Base-by-base conservation (phyloP, 208 protist genomes). In the Balamuthia mandrillaris region DNA sequence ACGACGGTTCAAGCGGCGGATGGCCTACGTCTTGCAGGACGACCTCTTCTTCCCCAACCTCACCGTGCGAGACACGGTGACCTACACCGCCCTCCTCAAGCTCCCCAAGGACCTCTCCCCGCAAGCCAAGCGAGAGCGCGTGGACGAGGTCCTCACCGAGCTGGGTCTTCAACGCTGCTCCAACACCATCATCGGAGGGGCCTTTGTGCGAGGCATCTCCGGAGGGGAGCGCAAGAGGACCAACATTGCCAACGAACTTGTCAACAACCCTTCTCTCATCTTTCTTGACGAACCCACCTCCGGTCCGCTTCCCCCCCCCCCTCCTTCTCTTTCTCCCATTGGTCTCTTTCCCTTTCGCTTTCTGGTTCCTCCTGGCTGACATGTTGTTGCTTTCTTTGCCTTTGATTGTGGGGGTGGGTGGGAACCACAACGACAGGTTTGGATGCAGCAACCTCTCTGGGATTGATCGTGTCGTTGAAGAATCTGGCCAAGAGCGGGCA, bases 361-460 rank as follows among this genome's bases (percentile, higher is more conserved):
- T n/a, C n/a, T n/a, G n/a, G n/a, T n/a, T n/a, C n/a, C n/a, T n/a
- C n/a, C n/a, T n/a, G n/a, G n/a, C n/a, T n/a, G n/a, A n/a, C n/a
- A n/a, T n/a, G n/a, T n/a, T n/a, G n/a, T n/a, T n/a, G n/a, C n/a
- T n/a, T n/a, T n/a, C n/a, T n/a, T n/a, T n/a, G n/a, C n/a, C n/a
- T n/a, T n/a, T n/a, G n/a, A n/a, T n/a, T n/a, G n/a, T n/a, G n/a
- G n/a, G n/a, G n/a, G n/a, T n/a, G n/a, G n/a, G n/a, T n/a, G n/a
- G n/a, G n/a, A 65, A 33, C 31, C 1, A 54, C 14, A 47, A 29
- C 31, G 35, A 16, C 68, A 56, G 68, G 77, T 54, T 92, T 98
- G 44, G 96, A 98, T 87, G 93, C 93, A 5, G 86, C 93, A 39
- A 95, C 90, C 31, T 95, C 96, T 7, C 91, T 87, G n/a, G 92